Base-by-base conservation (phyloP, 164 flowering plant species). In the Magnolia sinica region DNA sequence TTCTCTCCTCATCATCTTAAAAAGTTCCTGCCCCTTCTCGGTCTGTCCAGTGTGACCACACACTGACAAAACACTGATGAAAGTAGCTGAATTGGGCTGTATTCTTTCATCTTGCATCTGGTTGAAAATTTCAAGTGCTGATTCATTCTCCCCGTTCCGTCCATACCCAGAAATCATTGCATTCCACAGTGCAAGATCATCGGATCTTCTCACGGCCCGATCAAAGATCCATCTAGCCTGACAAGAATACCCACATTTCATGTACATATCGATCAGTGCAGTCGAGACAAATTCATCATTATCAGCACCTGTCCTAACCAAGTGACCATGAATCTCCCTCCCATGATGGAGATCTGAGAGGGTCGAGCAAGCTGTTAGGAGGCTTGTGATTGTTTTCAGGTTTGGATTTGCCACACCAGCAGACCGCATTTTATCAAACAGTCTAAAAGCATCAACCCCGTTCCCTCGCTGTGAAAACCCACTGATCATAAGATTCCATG, bases 161-260 rank as follows among this genome's bases (percentile, higher is more conserved):
- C 91, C 96, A 84, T 87, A 90, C 37, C 95, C 96, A 70, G 84
- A 87, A 51, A 91, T 90, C 92, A 93, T 87, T 6, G 91, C 92
- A 81, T 93, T 92, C 95, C 95, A 92, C 73, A 90, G 65, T 76
- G 87, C 90, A 8, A 91, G 88, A 79, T 90, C 93, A 22, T 79
- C 59, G 2, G 88, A 80, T 67, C 19, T 83, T 76, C 64, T 50
- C 11, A 73, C 79, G 72, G 83, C 79, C 74, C 61, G 86, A 58
- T 89, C 82, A 66, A 94, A 91, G 58, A 88, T 61, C 55, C 64
- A 81, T 2, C 80, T 83, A 7, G 92, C 94, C 79, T 5, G 79
- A 29, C 65, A 76, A 78, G 85, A 76, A 52, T 20, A 79, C 23
- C 93, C 94, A 75, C 92, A 90, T 86, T 91, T 94, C 91, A 92